These are phyloP conservation scores for Fusarium xyrophilum DNA, from an alignment of 2,329 filamentous ascomycete species.

Conservation along the genomic window DNA sequence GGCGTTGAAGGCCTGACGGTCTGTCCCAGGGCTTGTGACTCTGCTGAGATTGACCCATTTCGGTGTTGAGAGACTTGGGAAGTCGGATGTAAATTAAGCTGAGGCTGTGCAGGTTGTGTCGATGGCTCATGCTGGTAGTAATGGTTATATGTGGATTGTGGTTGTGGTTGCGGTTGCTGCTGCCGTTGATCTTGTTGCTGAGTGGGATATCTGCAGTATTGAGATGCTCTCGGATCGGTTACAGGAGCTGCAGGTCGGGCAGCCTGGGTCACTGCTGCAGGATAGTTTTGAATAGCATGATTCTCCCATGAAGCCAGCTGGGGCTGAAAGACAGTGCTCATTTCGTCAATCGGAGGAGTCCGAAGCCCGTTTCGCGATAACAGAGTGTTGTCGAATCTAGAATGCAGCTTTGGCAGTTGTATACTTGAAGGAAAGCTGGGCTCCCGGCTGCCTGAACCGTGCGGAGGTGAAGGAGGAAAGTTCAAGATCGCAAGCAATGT, in stretches of 20 bases:
- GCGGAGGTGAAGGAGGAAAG: conserved; percentile 35
- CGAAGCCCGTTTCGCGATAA: conserved; percentile 51
- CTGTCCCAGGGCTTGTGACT: conserved; percentile 38
- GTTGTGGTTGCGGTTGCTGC: conserved; percentile 5
- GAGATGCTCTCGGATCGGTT: conserved; percentile 46
- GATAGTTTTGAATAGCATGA: conserved; percentile 53
- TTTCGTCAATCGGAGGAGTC: conserved; percentile 60
- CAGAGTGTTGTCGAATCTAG: conserved; percentile 28
- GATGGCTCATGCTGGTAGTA: conserved; percentile 26
- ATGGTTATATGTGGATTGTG: conserved; percentile 19
- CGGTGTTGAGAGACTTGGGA: conserved; percentile 21
- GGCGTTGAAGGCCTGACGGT: conserved; percentile 49
- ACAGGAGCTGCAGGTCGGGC: conserved; percentile 43
- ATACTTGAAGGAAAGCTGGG: conserved; percentile 24
- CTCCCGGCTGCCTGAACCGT: conserved; percentile 31
- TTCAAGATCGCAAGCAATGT: conserved; percentile 33
- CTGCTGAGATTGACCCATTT: conserved; percentile 30
- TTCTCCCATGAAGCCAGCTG: conserved; percentile 56
- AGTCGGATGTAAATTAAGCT: conserved; percentile 20
- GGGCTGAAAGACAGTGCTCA: conserved; percentile 61
- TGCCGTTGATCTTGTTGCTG: conserved; percentile 35
- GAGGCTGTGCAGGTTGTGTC: conserved; percentile 4
- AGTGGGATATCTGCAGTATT: conserved; percentile 44
- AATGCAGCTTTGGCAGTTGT: conserved; percentile 36
- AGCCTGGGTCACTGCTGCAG: conserved; percentile 46